These are phyloP conservation scores for Tricholoma flavovirens DNA, from an alignment of 768 basidiomycete species.

Conservation along the genomic window DNA sequence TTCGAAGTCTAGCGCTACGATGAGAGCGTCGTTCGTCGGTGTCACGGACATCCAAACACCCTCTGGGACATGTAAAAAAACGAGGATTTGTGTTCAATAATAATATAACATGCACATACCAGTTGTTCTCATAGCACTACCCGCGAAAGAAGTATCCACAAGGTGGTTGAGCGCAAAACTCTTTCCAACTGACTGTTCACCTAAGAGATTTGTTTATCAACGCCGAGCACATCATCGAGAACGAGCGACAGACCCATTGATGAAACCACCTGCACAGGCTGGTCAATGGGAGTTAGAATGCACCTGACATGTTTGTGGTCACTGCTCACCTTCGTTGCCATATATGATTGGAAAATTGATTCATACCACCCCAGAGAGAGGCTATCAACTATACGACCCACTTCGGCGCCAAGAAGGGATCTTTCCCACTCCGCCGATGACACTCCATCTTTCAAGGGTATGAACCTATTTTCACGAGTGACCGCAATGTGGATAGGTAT, in stretches of 20 bases:
- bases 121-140: slow-evolving; percentile 61
- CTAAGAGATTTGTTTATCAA: slow-evolving; percentile 16
- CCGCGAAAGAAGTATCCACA: slow-evolving; percentile 59
- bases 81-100: neutral
- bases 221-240: neutral
- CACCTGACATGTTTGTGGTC: neutral
- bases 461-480: slow-evolving; percentile 52
- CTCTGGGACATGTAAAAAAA: slow-evolving; percentile 22
- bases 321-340: slow-evolving; percentile 44
- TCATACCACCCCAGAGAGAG: slow-evolving; percentile 64
- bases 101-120: slow-evolving; percentile 16
- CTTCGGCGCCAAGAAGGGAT: slow-evolving; percentile 52
- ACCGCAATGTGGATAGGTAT: slow-evolving; percentile 63
- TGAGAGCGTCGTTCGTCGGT: slow-evolving; percentile 45
- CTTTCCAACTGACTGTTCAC: slow-evolving; percentile 63
- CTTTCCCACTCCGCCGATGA: slow-evolving; percentile 44
- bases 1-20: slow-evolving; percentile 63
- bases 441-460: slow-evolving; percentile 53
- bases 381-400: slow-evolving; percentile 49
- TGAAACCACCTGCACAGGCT: slow-evolving; percentile 62
- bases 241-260: slow-evolving; percentile 44
- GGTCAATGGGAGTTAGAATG: neutral
- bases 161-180: slow-evolving; percentile 56
- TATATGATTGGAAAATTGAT: slow-evolving; percentile 56
- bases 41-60: slow-evolving; percentile 67